Conservation (phyloP, 192 early-diverging fungal species). For the Chytriomyces sp. region DNA sequence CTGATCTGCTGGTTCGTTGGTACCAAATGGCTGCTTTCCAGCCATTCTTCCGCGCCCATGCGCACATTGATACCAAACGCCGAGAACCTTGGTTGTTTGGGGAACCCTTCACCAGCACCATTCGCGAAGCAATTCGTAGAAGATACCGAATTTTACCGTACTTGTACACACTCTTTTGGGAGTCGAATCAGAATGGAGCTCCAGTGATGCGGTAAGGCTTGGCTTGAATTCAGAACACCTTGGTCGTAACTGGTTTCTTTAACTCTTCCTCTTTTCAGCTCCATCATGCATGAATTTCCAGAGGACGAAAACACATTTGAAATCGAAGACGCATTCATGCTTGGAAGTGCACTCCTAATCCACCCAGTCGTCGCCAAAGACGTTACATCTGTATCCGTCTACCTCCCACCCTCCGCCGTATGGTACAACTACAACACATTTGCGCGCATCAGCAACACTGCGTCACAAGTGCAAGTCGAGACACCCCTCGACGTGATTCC, state of each 20-base stretch:
- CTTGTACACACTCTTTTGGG: slow-evolving; percentile 90
- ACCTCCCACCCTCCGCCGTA: slow-evolving; percentile 73
- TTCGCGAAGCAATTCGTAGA: slow-evolving; percentile 78
- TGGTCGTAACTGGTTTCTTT: background rate
- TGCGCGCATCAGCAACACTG: slow-evolving; percentile 38
- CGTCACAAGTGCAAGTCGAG: slow-evolving; percentile 31
- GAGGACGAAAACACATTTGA: slow-evolving; percentile 75
- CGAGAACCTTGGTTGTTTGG: slow-evolving; percentile 96
- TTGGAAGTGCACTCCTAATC: slow-evolving; percentile 82
- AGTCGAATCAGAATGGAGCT: slow-evolving; percentile 71
- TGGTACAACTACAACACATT: slow-evolving; percentile 78
- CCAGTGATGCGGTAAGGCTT: slow-evolving; percentile 72
- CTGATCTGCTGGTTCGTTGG: slow-evolving; percentile 93
- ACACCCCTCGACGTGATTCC: slow-evolving; percentile 80
- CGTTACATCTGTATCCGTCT: slow-evolving; percentile 64
- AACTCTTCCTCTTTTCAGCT: slow-evolving; percentile 49
- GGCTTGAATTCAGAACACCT: background rate
- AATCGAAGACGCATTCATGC: slow-evolving; percentile 88
- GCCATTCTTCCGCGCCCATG: slow-evolving; percentile 97
- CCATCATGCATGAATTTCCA: slow-evolving; percentile 91
- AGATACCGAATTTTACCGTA: slow-evolving; percentile 91
- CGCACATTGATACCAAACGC: slow-evolving; percentile 96
- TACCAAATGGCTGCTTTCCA: slow-evolving; percentile 95
- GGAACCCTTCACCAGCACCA: slow-evolving; percentile 77
- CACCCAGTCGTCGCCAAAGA: slow-evolving; percentile 69